Evolutionary conservation across 495 filamentous ascomycete species (phyloP).

Genomic region (Penicillium desertorum): DNA sequence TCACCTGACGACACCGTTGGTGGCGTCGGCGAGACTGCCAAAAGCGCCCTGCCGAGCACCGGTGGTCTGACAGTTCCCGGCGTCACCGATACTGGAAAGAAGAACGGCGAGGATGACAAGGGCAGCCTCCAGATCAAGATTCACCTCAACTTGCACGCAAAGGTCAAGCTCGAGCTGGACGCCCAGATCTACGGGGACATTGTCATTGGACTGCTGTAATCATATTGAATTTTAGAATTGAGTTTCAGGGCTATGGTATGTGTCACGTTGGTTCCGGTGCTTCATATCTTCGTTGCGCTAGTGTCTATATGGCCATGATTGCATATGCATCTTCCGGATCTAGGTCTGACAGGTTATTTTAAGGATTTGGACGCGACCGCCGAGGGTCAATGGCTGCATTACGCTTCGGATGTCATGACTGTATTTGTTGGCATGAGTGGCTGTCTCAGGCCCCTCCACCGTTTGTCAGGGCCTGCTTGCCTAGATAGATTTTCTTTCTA

Average conservation of each 20-base stretch:
- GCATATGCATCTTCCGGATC: background rate
- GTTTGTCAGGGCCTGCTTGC: too few species aligned
- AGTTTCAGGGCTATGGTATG: background rate
- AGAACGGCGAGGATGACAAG: slow-evolving; percentile 15
- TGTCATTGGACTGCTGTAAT: slow-evolving; percentile 27
- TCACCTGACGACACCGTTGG: slow-evolving; percentile 11
- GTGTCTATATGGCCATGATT: background rate
- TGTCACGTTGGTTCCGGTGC: background rate
- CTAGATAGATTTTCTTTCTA: too few species aligned
- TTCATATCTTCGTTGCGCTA: background rate
- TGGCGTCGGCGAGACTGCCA: background rate
- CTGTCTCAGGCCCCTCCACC: too few species aligned
- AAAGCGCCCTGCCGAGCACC: background rate
- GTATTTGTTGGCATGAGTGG: too few species aligned
- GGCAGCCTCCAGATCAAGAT: slow-evolving; percentile 27
- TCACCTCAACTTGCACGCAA: slow-evolving; percentile 27
- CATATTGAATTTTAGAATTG: background rate
- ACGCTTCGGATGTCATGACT: too few species aligned
- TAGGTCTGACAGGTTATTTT: background rate
- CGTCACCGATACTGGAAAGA: slow-evolving; percentile 6
- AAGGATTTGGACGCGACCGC: too few species aligned
- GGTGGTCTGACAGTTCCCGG: slow-evolving; percentile 17
- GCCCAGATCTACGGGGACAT: slow-evolving; percentile 29
- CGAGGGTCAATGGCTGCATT: too few species aligned
- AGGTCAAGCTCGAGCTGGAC: slow-evolving; percentile 26